phyloP scores from a whole-genome alignment of 805 yeast genomes.

The Candida piceae region DNA sequence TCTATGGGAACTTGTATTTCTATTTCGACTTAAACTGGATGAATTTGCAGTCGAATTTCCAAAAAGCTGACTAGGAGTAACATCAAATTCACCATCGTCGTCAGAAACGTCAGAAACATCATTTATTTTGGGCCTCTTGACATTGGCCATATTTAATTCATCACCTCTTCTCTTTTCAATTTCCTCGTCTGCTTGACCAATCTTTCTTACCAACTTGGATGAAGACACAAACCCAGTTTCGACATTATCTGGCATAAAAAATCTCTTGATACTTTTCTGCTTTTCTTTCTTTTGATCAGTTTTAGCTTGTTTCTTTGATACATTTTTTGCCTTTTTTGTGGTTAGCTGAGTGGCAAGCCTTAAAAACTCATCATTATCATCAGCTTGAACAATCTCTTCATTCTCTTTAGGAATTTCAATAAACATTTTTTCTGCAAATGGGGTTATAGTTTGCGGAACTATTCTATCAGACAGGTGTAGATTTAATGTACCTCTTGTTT shows the following conservation, averaged over 20 bases:
- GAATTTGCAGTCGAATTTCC: constrained; percentile 9
- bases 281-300: constrained; percentile 3
- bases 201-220: constrained; percentile 36
- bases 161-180: constrained; percentile 2
- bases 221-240: constrained; percentile 59
- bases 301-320: too few relatives aligned
- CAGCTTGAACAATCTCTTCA: constrained; percentile 38
- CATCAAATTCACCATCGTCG: constrained; percentile 11
- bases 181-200: constrained; percentile 11
- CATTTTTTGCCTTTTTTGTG: constrained; percentile 37
- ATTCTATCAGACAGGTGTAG: constrained; percentile 57
- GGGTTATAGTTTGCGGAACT: constrained; percentile 52
- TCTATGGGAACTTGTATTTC: background rate
- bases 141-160: background rate
- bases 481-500: constrained; percentile 37
- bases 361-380: constrained; percentile 56
- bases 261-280: constrained; percentile 31
- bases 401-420: constrained; percentile 74
- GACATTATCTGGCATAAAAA: constrained; percentile 72
- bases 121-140: constrained; percentile 9
- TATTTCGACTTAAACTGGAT: constrained; percentile 6
- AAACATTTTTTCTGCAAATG: constrained; percentile 48
- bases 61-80: constrained; percentile 16
- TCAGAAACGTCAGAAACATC: constrained; percentile 15
- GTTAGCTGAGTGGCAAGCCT: constrained; percentile 63